These are phyloP conservation scores for Teunomyces cretensis DNA, from an alignment of 805 yeast genomes.

Conservation along the genomic window DNA sequence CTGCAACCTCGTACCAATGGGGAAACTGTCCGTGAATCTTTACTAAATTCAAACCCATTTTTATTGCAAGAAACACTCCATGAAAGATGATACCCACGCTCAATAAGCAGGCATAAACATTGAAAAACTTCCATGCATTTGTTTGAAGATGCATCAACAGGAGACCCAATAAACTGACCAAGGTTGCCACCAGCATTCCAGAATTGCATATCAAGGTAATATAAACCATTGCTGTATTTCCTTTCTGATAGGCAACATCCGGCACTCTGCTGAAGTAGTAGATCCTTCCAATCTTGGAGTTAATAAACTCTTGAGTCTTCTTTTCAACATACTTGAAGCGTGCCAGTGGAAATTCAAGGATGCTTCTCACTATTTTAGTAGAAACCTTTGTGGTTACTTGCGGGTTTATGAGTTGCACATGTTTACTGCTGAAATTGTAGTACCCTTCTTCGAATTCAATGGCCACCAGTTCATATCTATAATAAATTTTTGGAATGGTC, in stretches of 20 bases:
- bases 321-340: not conserved
- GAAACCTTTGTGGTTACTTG: not conserved
- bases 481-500: not conserved
- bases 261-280: not conserved
- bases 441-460: not conserved
- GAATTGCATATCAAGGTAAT: not conserved
- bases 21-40: not conserved
- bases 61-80: not conserved
- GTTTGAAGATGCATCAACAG: not conserved
- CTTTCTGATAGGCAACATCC: not conserved
- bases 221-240: not conserved
- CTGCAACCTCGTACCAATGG: not conserved
- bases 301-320: not conserved
- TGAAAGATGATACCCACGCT: not conserved
- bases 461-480: not conserved
- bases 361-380: not conserved
- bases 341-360: not conserved
- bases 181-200: not conserved
- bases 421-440: not conserved
- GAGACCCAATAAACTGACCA: not conserved
- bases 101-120: not conserved
- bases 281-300: not conserved
- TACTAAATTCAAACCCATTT: not conserved
- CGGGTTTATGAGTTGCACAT: not conserved
- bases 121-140: not conserved